Evolutionary conservation across 805 yeast species (phyloP).

Genomic region (Komagataella pastoris): DNA sequence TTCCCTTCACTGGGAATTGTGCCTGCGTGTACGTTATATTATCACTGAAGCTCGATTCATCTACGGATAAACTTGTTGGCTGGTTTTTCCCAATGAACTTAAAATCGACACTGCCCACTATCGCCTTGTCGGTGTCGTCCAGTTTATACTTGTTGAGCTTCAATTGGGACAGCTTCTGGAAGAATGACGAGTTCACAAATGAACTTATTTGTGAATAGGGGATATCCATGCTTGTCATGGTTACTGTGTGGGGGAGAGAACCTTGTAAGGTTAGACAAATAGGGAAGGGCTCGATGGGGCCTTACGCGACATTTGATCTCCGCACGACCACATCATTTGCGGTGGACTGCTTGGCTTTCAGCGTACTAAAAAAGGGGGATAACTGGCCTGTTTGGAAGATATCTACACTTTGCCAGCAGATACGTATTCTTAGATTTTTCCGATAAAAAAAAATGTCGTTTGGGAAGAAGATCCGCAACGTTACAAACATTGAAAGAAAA

Average conservation of each 20-base stretch:
- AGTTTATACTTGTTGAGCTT: constrained; percentile 68
- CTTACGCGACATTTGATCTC: neutral
- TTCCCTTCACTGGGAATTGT: constrained; percentile 18
- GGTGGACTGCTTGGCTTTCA: neutral
- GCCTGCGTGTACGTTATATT: neutral
- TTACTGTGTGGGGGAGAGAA: neutral
- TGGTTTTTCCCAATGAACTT: constrained; percentile 16
- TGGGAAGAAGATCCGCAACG: too few relatives aligned
- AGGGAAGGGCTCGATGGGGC: neutral
- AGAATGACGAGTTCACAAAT: constrained; percentile 79
- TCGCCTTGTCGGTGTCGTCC: constrained; percentile 28
- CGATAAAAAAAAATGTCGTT: too few relatives aligned
- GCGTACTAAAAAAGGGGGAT: neutral
- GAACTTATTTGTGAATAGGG: constrained; percentile 43
- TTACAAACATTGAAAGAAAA: neutral
- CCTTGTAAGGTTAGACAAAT: neutral
- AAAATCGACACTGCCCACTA: constrained; percentile 26
- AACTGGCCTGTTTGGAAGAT: neutral
- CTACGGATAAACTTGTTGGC: constrained; percentile 15
- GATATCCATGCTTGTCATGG: neutral
- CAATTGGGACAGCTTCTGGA: constrained; percentile 55
- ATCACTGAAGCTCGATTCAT: constrained; percentile 18
- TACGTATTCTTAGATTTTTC: too few relatives aligned
- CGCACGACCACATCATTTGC: neutral
- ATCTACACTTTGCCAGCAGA: too few relatives aligned